These are phyloP conservation scores for Chloris gayana DNA, from an alignment of 176 grass and related monocot species.

Conservation along the genomic window DNA sequence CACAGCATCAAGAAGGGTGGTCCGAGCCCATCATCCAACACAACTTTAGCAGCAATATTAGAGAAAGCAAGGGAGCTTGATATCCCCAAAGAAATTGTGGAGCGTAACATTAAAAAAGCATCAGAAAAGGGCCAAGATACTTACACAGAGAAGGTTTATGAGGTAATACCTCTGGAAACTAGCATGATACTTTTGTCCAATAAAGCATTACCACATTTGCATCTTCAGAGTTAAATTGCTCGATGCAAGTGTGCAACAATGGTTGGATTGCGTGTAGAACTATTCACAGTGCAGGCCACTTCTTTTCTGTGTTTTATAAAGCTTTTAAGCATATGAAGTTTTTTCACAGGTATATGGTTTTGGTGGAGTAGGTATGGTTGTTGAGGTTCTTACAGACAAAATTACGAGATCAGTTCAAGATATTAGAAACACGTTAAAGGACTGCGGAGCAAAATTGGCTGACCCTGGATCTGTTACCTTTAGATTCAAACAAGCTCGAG, in stretches of 20 bases:
- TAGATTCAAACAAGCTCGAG: slow-evolving; percentile 79
- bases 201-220: neutral
- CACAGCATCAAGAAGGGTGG: slow-evolving; percentile 90
- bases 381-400: slow-evolving; percentile 99
- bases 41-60: slow-evolving; percentile 71
- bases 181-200: slow-evolving; percentile 18
- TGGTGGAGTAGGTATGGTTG: slow-evolving; percentile 93
- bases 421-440: slow-evolving; percentile 77
- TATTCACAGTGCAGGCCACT: neutral
- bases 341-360: slow-evolving; percentile 90
- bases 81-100: slow-evolving; percentile 86
- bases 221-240: slow-evolving; percentile 5
- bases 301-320: slow-evolving; percentile 7
- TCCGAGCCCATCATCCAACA: slow-evolving; percentile 76
- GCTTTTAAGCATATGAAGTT: slow-evolving; percentile 21
- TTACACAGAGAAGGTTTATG: slow-evolving; percentile 92
- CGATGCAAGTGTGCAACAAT: slow-evolving; percentile 1
- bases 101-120: slow-evolving; percentile 94
- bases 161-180: slow-evolving; percentile 48
- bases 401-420: slow-evolving; percentile 89
- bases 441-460: slow-evolving; percentile 81
- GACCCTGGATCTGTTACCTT: slow-evolving; percentile 93
- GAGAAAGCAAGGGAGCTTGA: slow-evolving; percentile 93
- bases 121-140: slow-evolving; percentile 97
- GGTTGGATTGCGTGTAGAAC: neutral